Evolutionary conservation across 306 rosid species (phyloP), one percentile per base, ranked within the genome.

Genomic region (Citrullus mucosospermus): DNA sequence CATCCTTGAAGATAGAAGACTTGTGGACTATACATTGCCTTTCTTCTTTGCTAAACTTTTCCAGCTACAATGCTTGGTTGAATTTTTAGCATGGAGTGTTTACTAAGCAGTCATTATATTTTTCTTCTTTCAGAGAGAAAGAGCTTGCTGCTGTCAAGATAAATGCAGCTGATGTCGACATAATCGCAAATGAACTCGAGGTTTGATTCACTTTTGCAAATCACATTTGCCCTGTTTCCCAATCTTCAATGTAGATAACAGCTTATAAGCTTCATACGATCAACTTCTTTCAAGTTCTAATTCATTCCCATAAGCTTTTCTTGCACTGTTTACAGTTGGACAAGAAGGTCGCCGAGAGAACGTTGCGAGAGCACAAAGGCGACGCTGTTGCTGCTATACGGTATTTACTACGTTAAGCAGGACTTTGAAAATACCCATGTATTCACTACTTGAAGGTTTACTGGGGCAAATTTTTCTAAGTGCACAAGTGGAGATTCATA

Each of bases 331-430:
- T 22, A 80, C 86, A 89, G 97, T 71, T 95, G 90, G 99, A 92
- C 91, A 91, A 85, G 88, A 88, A 89, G 88, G 92, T 91, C 16
- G 99, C 97, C 16, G 97, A 95, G 90, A 91, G 93, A 86, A 95
- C 97, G 75, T 81, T 95, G 86, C 89, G 97, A 12, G 99, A 95
- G 82, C 99, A 95, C 88, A 91, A 92, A 84, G 97, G 99, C 41
- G 96, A 95, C 81, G 97, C 98, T 0, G 98, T 92, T 84, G 96
- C 98, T 83, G 98, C 97, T 76, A 88, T 95, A 81, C 82, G 96
- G 54, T 86, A 91, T 75, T 88, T 92, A 87, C 97, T 95, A 79
- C 89, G 48, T 78, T 92, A 66, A 80, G 62, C 48, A 3, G 36
- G 25, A 17, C 41, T 43, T 54, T 57, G 62, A 38, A n/a, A 18